Evolutionary conservation across 2,329 filamentous ascomycete species (phyloP).

Genomic region (Blumeria graminis): DNA sequence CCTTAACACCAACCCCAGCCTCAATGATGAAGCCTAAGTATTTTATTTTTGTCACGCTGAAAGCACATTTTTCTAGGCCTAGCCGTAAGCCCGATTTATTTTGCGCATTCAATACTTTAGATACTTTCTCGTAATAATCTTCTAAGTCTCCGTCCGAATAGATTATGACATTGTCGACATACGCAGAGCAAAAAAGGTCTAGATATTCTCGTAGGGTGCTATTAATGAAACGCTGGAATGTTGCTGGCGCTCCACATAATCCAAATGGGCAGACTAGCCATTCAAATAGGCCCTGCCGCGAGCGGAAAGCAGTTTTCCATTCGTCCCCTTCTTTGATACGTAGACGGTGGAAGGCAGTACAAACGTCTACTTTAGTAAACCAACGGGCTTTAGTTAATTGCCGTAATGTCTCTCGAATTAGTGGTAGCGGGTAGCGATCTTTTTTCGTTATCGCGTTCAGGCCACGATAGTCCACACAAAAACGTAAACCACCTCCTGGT

Average conservation of each 20-base stretch:
- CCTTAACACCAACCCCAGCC: neutral
- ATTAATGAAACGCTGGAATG: too few species aligned
- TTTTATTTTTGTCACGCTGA: neutral
- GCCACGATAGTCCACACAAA: too few species aligned
- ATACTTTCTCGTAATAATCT: neutral
- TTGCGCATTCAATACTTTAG: neutral
- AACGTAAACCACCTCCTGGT: neutral
- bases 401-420: too few species aligned
- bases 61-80: neutral
- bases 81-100: too few species aligned
- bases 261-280: too few species aligned
- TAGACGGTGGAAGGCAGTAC: neutral
- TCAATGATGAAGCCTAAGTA: neutral
- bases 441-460: too few species aligned
- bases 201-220: too few species aligned
- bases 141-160: neutral
- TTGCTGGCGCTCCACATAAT: too few species aligned
- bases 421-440: too few species aligned
- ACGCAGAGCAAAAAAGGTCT: neutral
- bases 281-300: too few species aligned
- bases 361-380: neutral
- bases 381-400: neutral
- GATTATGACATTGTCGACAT: neutral
- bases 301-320: too few species aligned
- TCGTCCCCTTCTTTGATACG: neutral